Evolutionary conservation across 805 yeast species (phyloP).

Genomic region (Saccharomycopsis schoenii): DNA sequence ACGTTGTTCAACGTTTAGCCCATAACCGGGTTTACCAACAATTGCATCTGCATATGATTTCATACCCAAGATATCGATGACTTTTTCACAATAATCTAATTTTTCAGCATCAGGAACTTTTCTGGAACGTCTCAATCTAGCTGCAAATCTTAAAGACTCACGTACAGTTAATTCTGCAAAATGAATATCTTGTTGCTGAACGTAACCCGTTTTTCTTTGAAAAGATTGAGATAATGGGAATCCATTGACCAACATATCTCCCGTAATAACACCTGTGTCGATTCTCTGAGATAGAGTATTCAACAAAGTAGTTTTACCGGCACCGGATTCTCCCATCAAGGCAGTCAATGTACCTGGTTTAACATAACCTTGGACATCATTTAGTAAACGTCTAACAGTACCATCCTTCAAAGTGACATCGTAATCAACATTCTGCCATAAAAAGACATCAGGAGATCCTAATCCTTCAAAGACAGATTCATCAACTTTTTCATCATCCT

Average conservation of each 20-base stretch:
- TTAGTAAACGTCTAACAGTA: slow-evolving; percentile 25
- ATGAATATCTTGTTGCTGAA: slow-evolving; percentile 52
- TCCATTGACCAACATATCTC: slow-evolving; percentile 51
- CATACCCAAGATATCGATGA: slow-evolving; percentile 43
- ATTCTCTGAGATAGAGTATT: slow-evolving; percentile 45
- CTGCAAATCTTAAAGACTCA: slow-evolving; percentile 44
- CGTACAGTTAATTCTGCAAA: slow-evolving; percentile 40
- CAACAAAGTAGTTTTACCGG: slow-evolving; percentile 49
- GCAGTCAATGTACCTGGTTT: slow-evolving; percentile 56
- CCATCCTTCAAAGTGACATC: slow-evolving; percentile 38
- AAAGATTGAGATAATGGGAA: slow-evolving; percentile 37
- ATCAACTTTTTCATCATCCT: slow-evolving; percentile 1
- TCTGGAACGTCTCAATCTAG: slow-evolving; percentile 37
- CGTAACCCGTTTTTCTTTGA: slow-evolving; percentile 47
- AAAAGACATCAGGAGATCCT: slow-evolving; percentile 35
- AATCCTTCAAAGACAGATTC: slow-evolving; percentile 24
- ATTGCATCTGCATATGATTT: slow-evolving; percentile 43
- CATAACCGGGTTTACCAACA: slow-evolving; percentile 37
- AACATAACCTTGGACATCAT: slow-evolving; percentile 45
- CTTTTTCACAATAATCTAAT: slow-evolving; percentile 40
- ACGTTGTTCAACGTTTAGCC: slow-evolving; percentile 45
- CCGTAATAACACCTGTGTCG: slow-evolving; percentile 47
- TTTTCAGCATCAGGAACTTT: slow-evolving; percentile 34
- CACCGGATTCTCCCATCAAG: slow-evolving; percentile 56
- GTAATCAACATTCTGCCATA: slow-evolving; percentile 52